Evolutionary conservation across 2,329 filamentous ascomycete species (phyloP).

Genomic region (Penicillium rolfsii): DNA sequence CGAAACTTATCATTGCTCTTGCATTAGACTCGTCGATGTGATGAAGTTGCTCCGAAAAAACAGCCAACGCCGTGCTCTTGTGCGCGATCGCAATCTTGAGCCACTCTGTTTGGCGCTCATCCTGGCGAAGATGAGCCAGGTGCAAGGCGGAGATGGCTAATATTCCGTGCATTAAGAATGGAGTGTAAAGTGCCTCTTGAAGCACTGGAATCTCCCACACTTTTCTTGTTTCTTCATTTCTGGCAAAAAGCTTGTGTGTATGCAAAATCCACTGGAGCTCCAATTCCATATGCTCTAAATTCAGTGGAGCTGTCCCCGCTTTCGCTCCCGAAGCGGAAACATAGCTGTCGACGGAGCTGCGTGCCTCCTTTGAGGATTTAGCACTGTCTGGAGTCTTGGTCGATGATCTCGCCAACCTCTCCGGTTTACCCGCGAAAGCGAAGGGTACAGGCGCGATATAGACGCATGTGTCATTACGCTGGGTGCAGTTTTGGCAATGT

Average conservation of each 20-base stretch:
- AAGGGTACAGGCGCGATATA: slow-evolving; percentile 20
- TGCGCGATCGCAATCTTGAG: slow-evolving; percentile 27
- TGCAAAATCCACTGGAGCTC: slow-evolving; percentile 27
- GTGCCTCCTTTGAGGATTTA: neutral
- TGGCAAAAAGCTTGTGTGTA: slow-evolving; percentile 24
- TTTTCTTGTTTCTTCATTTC: slow-evolving; percentile 23
- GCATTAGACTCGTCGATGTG: slow-evolving; percentile 22
- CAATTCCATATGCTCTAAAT: slow-evolving; percentile 27
- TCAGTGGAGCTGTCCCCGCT: slow-evolving; percentile 3
- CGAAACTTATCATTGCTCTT: slow-evolving; percentile 23
- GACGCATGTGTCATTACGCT: slow-evolving; percentile 24
- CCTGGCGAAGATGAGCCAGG: slow-evolving; percentile 16
- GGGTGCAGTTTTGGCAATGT: slow-evolving; percentile 24
- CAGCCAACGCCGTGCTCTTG: slow-evolving; percentile 17
- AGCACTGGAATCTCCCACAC: slow-evolving; percentile 27
- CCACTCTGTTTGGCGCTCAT: slow-evolving; percentile 17
- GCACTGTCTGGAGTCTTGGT: neutral
- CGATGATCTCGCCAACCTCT: neutral
- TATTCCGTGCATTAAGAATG: slow-evolving; percentile 34
- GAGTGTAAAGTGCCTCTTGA: slow-evolving; percentile 25
- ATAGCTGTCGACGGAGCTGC: neutral
- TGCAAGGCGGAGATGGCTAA: slow-evolving; percentile 31
- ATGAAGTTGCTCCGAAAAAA: slow-evolving; percentile 18
- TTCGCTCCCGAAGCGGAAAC: neutral
- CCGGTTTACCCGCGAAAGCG: slow-evolving; percentile 17